Evolutionary conservation across 352 stramenopile genomes (phyloP), one percentile per base, ranked within the genome.

Genomic region (Thraustotheca clavata): DNA sequence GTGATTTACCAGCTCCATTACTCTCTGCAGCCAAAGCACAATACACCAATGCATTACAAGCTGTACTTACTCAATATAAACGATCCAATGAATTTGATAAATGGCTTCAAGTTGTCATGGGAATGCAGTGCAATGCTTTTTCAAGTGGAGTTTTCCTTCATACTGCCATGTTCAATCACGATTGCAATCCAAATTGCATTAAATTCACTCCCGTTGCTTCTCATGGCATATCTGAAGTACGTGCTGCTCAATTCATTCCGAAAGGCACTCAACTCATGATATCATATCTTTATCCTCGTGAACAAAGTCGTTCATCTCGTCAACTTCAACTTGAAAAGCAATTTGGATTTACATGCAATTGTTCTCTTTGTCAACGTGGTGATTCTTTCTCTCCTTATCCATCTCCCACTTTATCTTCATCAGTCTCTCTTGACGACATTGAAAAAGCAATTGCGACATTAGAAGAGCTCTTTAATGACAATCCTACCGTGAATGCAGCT

Each of bases 101-200:
- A 65, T 78, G 97, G 47, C 71, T 96, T 62, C 85, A 96, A 49
- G 79, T 92, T 38, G 75, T 97, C 29, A 76, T 98, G 35, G 84
- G 79, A 5, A 83, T 98, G 73, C 86, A 96, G 68, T 98, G 95
- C 76, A 98, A 98, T 60, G 90, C 88, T 0, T 96, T 98, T 35
- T 86, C 95, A 67, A 96, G 87, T 31, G 93, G 93, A 32, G 73
- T 98, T 26, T 98, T 97, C 67, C 72, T 96, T 18, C 92, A 96
- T 70, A 94, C 93, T 59, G 88, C 88, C 22, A 97, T 98, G 75
- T 93, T 98, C 68, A 98, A 98, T 76, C 93, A 98, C 71, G 79
- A 89, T 38, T 95, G 88, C 71, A 88, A 96, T 72, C 90, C 93
- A 32, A 98, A 98, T 62, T 97, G 93, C 69, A 83, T 97, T 70